Base-by-base conservation (phyloP, 257 asterid species). In the Fraxinus quadrangulata region DNA sequence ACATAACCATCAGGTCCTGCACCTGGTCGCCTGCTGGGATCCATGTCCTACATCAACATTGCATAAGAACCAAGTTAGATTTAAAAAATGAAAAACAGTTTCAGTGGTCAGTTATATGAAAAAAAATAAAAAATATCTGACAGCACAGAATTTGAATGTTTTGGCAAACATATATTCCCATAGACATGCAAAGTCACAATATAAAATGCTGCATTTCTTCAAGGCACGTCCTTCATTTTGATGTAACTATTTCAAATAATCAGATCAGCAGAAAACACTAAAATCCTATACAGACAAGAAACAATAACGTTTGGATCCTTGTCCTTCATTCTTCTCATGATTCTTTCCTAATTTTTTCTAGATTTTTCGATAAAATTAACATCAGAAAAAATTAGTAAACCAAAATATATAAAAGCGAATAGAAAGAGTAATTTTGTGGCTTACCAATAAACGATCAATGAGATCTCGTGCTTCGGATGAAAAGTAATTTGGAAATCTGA, bases 11-110 rank as follows among this genome's bases (percentile, higher is more conserved):
- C 89, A 3, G 89, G 85, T 36, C 97, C 97, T 16, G 96, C 97
- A 63, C 99, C 98, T 23, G 97, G 97, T 76, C 99, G 88, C 81
- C 90, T 86, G 83, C 96, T 88, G 16, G 99, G 99, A 78, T 96
- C 98, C 49, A 84, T 85, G 84, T 92, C 96, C 99, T 96, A 87
- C 72, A 78, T 68, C 71, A 78, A 72, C 54, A 69, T 72, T 45
- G 75, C 77, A 75, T 13, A 49, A 23, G 77, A 63, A 61, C 74
- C 73, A 63, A 10, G 19, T 63, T 63, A 11, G 31, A 61, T 61
- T 61, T 2, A 24, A 61, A 24, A n/a, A 19, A 56, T 2, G 21
- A 56, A 8, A 56, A 56, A 24, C 49, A 63, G 26, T 54, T 54
- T 54, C 65, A 54, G 65, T n/a, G 65, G 12, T n/a, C 65, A 54